Evolutionary conservation across 495 filamentous ascomycete species (phyloP).

Genomic region (Penicillium salamii): DNA sequence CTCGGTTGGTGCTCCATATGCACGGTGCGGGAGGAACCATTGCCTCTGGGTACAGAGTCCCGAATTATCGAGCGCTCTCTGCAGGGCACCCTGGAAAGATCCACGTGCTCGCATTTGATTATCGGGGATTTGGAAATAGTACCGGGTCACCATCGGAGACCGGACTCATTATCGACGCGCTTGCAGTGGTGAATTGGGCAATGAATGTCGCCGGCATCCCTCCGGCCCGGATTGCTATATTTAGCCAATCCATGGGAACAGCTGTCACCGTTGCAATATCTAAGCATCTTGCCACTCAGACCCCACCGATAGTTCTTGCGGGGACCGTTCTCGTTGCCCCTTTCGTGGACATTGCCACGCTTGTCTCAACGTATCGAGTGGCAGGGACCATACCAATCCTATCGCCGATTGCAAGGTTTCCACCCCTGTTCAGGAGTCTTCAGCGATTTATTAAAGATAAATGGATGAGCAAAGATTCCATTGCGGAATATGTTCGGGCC

Average conservation of each 20-base stretch:
- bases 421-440: slow-evolving; percentile 35
- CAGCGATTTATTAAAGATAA: slow-evolving; percentile 40
- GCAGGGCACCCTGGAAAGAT: slow-evolving; percentile 53
- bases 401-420: slow-evolving; percentile 39
- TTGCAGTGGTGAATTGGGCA: slow-evolving; percentile 64
- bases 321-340: slow-evolving; percentile 39
- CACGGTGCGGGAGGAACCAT: slow-evolving; percentile 61
- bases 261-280: slow-evolving; percentile 65
- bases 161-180: slow-evolving; percentile 68
- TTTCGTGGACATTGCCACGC: slow-evolving; percentile 39
- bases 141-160: slow-evolving; percentile 67
- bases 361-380: slow-evolving; percentile 45
- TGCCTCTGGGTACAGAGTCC: slow-evolving; percentile 58
- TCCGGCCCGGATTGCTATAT: slow-evolving; percentile 63
- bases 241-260: slow-evolving; percentile 78
- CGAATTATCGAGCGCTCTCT: slow-evolving; percentile 61
- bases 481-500: slow-evolving; percentile 27
- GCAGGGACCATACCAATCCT: slow-evolving; percentile 44
- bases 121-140: slow-evolving; percentile 75
- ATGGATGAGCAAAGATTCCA: slow-evolving; percentile 42
- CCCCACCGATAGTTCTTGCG: slow-evolving; percentile 29
- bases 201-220: slow-evolving; percentile 59
- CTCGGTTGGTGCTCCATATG: slow-evolving; percentile 56
- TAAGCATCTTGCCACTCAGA: slow-evolving; percentile 51
- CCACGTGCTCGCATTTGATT: slow-evolving; percentile 69